Evolutionary conservation across 805 yeast genomes (phyloP).

Genomic region (Monosporozyma aquatica): DNA sequence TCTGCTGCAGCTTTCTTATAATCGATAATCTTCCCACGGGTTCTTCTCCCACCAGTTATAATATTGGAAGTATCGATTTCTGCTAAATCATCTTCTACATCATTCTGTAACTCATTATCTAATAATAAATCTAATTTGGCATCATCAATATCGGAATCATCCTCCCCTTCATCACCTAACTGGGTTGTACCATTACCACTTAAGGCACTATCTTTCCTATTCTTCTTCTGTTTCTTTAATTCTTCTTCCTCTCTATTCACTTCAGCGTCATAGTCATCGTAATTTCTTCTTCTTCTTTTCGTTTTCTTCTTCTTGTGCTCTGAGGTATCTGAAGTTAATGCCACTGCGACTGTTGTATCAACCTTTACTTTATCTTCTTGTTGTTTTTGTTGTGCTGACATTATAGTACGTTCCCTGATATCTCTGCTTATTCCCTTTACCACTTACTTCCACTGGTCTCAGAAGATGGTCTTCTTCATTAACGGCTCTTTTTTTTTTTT

Average conservation of each 20-base stretch:
- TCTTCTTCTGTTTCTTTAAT: slow-evolving; percentile 31
- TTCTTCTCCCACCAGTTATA: slow-evolving; percentile 78
- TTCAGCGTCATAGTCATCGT: slow-evolving; percentile 54
- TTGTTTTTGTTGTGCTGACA: no score
- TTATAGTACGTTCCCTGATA: no score
- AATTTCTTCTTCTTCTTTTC: slow-evolving; percentile 38
- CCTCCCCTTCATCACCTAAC: slow-evolving; percentile 32
- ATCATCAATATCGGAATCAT: slow-evolving; percentile 43
- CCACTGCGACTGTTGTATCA: no score
- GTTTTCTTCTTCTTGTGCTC: slow-evolving; percentile 7
- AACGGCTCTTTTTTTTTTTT: no score
- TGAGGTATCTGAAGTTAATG: slow-evolving; percentile 3
- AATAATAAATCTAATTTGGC: slow-evolving; percentile 39
- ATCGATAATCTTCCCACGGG: slow-evolving; percentile 83
- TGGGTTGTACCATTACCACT: no score
- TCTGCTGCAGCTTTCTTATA: slow-evolving; percentile 72
- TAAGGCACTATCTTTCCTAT: background rate
- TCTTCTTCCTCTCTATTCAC: slow-evolving; percentile 45
- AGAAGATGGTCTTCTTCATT: no score
- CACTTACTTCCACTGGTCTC: no score
- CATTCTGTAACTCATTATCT: slow-evolving; percentile 48
- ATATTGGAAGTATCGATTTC: slow-evolving; percentile 80
- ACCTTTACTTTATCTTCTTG: slow-evolving; percentile 14
- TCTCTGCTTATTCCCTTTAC: no score
- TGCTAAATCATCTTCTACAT: slow-evolving; percentile 67